Evolutionary conservation across 192 early-diverging fungal genomes (phyloP).

Genomic region (Coemansia furcata): DNA sequence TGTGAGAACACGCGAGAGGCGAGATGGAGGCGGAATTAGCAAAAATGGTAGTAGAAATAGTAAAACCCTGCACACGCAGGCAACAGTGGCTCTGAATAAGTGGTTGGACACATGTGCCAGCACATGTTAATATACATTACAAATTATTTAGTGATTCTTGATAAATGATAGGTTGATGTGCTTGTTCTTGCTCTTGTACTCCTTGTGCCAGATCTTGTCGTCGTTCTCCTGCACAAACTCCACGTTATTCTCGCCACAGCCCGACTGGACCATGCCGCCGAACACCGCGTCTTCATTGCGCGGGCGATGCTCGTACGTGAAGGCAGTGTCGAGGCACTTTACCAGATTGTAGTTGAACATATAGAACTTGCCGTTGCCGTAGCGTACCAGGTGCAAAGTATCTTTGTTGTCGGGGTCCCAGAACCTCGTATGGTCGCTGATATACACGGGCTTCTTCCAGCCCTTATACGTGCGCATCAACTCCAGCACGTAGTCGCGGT

Average conservation of each 20-base stretch:
- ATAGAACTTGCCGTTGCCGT: conserved; percentile 51
- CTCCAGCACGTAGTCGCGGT: conserved; percentile 31
- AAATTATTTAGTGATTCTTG: conserved; percentile 29
- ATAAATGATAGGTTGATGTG: conserved; percentile 35
- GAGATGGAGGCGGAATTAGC: too few relatives aligned
- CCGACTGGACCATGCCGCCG: conserved; percentile 44
- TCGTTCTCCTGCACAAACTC: conserved; percentile 34
- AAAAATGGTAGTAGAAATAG: too few relatives aligned
- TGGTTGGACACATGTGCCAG: not conserved
- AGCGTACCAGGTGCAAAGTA: conserved; percentile 13
- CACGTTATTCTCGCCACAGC: conserved; percentile 33
- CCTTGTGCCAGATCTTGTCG: conserved; percentile 44
- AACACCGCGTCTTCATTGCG: conserved; percentile 46
- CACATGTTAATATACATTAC: not conserved
- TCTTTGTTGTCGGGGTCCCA: conserved; percentile 8
- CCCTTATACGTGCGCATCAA: conserved; percentile 18
- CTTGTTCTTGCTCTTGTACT: conserved; percentile 44
- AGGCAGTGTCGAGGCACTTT: conserved; percentile 24
- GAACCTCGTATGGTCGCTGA: conserved; percentile 36
- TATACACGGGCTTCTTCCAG: conserved; percentile 32
- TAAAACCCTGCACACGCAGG: not conserved
- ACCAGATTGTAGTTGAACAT: conserved; percentile 42
- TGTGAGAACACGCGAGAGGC: too few relatives aligned
- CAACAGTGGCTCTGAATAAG: not conserved
- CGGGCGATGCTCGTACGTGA: conserved; percentile 17